Evolutionary conservation across 495 filamentous ascomycete species (phyloP).

Genomic region (Podospora bellae-mahoneyi): DNA sequence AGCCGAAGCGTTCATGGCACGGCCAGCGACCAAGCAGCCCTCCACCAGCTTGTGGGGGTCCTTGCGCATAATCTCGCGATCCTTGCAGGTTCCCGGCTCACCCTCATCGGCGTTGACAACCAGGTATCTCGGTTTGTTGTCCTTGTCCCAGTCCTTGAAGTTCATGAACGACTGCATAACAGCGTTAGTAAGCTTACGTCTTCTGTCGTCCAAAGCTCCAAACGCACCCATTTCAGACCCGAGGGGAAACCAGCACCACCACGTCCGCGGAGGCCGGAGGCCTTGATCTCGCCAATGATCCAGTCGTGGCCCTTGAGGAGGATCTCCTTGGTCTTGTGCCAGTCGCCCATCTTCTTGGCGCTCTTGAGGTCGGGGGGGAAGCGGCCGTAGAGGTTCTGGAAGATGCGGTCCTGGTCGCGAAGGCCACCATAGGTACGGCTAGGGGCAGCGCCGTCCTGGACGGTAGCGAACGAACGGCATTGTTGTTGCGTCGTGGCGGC

Average conservation of each 20-base stretch:
- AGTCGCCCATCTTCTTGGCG: conserved; percentile 98
- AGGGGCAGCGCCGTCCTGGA: conserved; percentile 67
- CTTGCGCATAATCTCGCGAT: conserved; percentile 99
- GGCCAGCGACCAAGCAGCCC: conserved; percentile 92
- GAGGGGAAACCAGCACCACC: conserved; percentile 98
- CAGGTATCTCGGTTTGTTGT: conserved; percentile 89
- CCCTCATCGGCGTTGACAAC: conserved; percentile 99
- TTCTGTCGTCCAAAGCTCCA: background rate
- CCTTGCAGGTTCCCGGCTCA: conserved; percentile 98
- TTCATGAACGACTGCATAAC: conserved; percentile 93
- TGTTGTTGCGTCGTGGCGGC: conserved; percentile 17
- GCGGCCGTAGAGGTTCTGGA: conserved; percentile 95
- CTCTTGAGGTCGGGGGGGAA: conserved; percentile 85
- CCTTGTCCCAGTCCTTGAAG: conserved; percentile 99
- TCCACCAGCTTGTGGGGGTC: conserved; percentile 98
- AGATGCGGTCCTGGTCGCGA: conserved; percentile 94
- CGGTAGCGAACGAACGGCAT: conserved; percentile 67
- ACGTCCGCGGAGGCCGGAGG: conserved; percentile 89
- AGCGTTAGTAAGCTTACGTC: background rate
- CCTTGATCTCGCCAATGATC: conserved; percentile 96
- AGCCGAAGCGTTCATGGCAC: conserved; percentile 95
- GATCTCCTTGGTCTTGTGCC: conserved; percentile 99
- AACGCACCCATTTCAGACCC: conserved; percentile 92
- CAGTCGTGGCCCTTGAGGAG: conserved; percentile 94
- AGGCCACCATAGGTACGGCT: conserved; percentile 80